Conservation (phyloP, 805 yeast genomes). For the Ogataea zsoltii region DNA sequence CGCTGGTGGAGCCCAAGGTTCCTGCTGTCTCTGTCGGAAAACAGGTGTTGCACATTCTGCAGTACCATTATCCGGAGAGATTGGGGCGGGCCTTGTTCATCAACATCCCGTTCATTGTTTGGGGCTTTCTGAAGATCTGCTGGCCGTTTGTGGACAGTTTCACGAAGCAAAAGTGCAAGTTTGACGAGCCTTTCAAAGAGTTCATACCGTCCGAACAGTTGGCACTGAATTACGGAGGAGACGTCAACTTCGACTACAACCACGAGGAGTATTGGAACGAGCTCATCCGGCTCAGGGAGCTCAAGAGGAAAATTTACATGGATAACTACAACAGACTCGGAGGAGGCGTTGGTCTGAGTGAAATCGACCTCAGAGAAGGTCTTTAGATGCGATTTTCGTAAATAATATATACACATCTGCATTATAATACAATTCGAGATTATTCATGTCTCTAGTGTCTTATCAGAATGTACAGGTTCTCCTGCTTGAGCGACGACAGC, state of each 20-base stretch:
- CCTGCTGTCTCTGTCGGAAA: conserved; percentile 87
- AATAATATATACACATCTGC: conserved; percentile 7
- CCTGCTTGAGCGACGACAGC: conserved; percentile 87
- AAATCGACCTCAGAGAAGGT: conserved; percentile 67
- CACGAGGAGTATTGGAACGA: conserved; percentile 83
- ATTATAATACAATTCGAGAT: conserved; percentile 3
- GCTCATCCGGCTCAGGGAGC: conserved; percentile 57
- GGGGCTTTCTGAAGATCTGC: conserved; percentile 88
- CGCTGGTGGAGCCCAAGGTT: conserved; percentile 40
- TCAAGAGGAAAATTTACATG: conserved; percentile 58
- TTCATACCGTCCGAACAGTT: conserved; percentile 82
- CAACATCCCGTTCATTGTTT: conserved; percentile 92
- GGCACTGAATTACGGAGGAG: conserved; percentile 82
- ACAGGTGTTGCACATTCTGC: conserved; percentile 86
- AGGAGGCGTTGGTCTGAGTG: conserved; percentile 74
- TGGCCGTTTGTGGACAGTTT: conserved; percentile 96
- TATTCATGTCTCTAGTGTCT: conserved; percentile 46
- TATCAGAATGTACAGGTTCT: conserved; percentile 84
- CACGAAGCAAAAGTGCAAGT: conserved; percentile 90
- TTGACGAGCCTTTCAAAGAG: conserved; percentile 82
- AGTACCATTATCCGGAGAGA: conserved; percentile 96
- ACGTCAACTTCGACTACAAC: conserved; percentile 76
- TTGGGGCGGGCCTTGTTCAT: conserved; percentile 88
- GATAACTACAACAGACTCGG: conserved; percentile 74
- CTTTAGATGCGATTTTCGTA: conserved; percentile 8